Evolutionary conservation across 2,329 filamentous ascomycete species (phyloP).

Genomic region (Fusarium napiforme): DNA sequence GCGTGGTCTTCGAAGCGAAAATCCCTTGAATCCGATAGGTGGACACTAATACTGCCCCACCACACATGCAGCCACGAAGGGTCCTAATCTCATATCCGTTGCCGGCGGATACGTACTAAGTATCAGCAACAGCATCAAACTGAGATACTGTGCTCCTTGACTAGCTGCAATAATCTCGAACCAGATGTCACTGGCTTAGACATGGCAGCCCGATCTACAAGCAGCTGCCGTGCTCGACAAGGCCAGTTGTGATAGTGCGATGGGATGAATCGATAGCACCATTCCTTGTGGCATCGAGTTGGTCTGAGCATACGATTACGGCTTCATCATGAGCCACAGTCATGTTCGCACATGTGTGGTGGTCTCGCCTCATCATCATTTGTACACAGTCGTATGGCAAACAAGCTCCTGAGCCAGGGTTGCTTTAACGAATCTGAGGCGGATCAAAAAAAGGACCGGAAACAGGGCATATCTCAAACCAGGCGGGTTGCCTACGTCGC

Average conservation of each 20-base stretch:
- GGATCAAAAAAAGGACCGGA: conserved; percentile 17
- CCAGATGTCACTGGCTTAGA: conserved; percentile 12
- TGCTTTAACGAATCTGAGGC: conserved; percentile 26
- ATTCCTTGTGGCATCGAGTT: conserved; percentile 14
- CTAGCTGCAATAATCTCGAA: conserved; percentile 17
- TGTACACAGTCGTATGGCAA: conserved; percentile 31
- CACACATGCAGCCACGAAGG: conserved; percentile 38
- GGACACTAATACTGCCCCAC: conserved; percentile 36
- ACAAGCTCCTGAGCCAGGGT: conserved; percentile 31
- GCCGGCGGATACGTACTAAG: background rate
- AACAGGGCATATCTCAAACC: conserved; percentile 5
- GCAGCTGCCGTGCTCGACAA: conserved; percentile 10
- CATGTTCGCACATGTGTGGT: conserved; percentile 2
- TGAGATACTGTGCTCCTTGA: background rate
- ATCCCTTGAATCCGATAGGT: conserved; percentile 42
- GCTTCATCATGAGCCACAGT: conserved; percentile 16
- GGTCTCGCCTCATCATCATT: conserved; percentile 16
- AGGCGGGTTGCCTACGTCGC: conserved; percentile 10
- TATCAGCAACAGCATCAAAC: conserved; percentile 7
- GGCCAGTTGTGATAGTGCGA: conserved; percentile 20
- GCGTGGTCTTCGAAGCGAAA: conserved; percentile 7
- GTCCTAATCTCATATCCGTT: conserved; percentile 39
- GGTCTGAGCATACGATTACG: conserved; percentile 34
- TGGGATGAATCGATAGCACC: conserved; percentile 27
- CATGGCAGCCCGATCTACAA: conserved; percentile 22